Conservation (phyloP, 306 rosid species). For the Cicer bijugum region DNA sequence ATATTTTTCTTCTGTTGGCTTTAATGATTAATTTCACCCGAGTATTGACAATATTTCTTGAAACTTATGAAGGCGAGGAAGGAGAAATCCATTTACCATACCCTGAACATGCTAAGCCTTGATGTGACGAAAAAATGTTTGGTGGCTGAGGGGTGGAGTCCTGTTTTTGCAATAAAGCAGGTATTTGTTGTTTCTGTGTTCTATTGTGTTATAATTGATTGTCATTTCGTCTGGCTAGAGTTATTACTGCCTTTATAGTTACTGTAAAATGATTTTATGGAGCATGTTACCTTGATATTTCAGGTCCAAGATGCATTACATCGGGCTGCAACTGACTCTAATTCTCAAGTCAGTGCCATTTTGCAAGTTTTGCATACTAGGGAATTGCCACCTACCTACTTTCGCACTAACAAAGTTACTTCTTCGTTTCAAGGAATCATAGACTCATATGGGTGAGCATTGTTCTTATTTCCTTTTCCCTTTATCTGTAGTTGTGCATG, state of each 20-base stretch:
- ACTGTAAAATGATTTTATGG: constrained; percentile 17
- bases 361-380: constrained; percentile 76
- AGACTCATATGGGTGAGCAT: constrained; percentile 86
- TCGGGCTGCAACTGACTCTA: constrained; percentile 68
- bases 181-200: constrained; percentile 46
- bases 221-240: constrained; percentile 37
- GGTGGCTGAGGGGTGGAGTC: constrained; percentile 98
- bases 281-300: constrained; percentile 37
- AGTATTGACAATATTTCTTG: constrained; percentile 47
- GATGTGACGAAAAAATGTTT: constrained; percentile 97
- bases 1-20: constrained; percentile 36
- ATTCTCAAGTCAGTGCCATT: constrained; percentile 79
- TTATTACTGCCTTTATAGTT: constrained; percentile 21
- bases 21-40: constrained; percentile 42
- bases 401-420: constrained; percentile 73
- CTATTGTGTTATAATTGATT: constrained; percentile 18
- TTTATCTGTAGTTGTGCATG: constrained; percentile 19
- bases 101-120: constrained; percentile 91
- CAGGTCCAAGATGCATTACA: constrained; percentile 75
- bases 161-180: constrained; percentile 84
- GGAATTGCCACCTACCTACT: constrained; percentile 75
- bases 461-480: constrained; percentile 19
- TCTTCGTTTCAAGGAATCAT: constrained; percentile 77
- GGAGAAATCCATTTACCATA: constrained; percentile 91
- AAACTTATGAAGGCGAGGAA: constrained; percentile 75